A percentile compares a stretch with the other conserved stretches of the same genome.
phyloP scores from a whole-genome alignment of 768 basidiomycete genomes.

The Chlorophyllum brunneum region DNA sequence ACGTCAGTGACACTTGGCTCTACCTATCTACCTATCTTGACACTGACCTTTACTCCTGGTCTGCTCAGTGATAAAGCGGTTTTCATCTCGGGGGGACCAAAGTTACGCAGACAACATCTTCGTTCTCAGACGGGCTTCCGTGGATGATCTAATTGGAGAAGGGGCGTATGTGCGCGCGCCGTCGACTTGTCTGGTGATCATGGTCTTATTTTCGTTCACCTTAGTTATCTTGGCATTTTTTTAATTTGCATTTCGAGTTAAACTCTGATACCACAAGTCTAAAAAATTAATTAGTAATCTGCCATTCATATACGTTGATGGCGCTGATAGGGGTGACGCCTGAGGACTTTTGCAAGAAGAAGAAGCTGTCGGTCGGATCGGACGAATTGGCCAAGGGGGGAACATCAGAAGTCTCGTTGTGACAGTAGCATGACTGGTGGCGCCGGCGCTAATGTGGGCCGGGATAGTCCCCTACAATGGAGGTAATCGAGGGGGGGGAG shows the following conservation, averaged over 20 bases:
- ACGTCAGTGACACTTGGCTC: conserved; percentile 47
- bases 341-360: neutral
- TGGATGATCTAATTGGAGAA: neutral
- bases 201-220: conserved; percentile 10
- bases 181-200: conserved; percentile 1
- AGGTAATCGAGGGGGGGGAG: too few species aligned
- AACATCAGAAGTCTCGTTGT: neutral
- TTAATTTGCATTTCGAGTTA: neutral
- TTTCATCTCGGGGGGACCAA: neutral
- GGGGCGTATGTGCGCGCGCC: neutral
- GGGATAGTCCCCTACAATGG: too few species aligned
- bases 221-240: neutral
- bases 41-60: neutral
- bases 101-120: neutral
- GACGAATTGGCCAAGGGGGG: neutral
- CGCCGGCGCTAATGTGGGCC: neutral
- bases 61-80: neutral
- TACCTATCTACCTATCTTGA: conserved; percentile 13
- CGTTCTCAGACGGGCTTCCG: conserved; percentile 3
- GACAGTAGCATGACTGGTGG: neutral
- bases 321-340: neutral
- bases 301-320: neutral
- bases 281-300: conserved; percentile 1
- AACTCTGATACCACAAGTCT: conserved; percentile 2
- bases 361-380: neutral